Conservation (phyloP, 169 alveolate species). For the Plasmodium billcollinsi region DNA sequence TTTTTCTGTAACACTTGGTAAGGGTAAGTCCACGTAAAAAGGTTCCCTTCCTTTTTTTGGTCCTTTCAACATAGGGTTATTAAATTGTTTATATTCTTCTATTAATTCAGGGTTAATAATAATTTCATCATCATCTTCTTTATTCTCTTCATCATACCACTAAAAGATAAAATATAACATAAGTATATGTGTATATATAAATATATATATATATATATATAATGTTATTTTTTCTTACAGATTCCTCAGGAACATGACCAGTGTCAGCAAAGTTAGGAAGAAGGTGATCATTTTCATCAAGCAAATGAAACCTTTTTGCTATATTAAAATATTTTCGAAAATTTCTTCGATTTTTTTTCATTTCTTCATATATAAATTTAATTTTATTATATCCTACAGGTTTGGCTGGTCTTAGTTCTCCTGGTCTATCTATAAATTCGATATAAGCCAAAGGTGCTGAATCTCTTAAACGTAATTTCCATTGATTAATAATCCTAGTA, state of each 20-base stretch:
- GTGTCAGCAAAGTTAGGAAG: slow-evolving; percentile 29
- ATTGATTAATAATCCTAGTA: slow-evolving; percentile 90
- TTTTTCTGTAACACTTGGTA: slow-evolving; percentile 58
- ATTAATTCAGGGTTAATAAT: slow-evolving; percentile 25
- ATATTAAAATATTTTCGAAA: slow-evolving; percentile 82
- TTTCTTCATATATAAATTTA: slow-evolving; percentile 78
- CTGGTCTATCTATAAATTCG: slow-evolving; percentile 90
- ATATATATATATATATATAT: neutral
- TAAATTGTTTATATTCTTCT: slow-evolving; percentile 45
- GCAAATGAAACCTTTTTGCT: slow-evolving; percentile 81
- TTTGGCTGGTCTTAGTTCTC: slow-evolving; percentile 90
- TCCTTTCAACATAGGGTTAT: slow-evolving; percentile 57
- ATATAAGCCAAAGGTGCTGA: slow-evolving; percentile 91
- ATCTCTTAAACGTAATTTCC: slow-evolving; percentile 87
- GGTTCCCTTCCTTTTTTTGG: slow-evolving; percentile 73
- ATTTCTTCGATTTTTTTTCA: slow-evolving; percentile 82
- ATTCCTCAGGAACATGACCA: slow-evolving; percentile 1
- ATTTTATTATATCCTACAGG: slow-evolving; percentile 88
- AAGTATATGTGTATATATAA: neutral
- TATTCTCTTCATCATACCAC: slow-evolving; percentile 70
- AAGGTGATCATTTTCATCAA: slow-evolving; percentile 82
- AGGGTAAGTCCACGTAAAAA: slow-evolving; percentile 69
- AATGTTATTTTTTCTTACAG: slow-evolving; percentile 10
- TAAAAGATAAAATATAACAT: neutral
- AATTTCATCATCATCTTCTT: slow-evolving; percentile 67